Evolutionary conservation across 2,329 filamentous ascomycete genomes (phyloP).

Genomic region (Harringtonia aguacate): DNA sequence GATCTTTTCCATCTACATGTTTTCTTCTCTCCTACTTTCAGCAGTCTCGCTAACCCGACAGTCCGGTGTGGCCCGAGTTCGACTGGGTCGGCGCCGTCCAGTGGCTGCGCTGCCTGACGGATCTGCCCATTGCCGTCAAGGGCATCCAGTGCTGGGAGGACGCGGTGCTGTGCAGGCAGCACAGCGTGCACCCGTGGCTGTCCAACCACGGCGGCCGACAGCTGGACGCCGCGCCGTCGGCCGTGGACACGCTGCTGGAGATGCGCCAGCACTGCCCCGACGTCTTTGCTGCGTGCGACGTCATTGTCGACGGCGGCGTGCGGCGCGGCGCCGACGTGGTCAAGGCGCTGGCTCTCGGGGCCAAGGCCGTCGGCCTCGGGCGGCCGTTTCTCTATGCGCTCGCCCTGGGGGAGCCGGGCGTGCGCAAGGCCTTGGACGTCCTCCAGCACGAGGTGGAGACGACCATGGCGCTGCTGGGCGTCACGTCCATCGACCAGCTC

Average conservation of each 20-base stretch:
- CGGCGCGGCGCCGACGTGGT: constrained; percentile 37
- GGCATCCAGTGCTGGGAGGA: constrained; percentile 46
- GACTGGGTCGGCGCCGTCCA: background rate
- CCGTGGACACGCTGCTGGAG: constrained; percentile 37
- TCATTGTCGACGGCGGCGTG: constrained; percentile 45
- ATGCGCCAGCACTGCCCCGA: constrained; percentile 18
- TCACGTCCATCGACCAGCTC: background rate
- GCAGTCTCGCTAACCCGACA: constrained; percentile 20
- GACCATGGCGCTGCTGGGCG: background rate
- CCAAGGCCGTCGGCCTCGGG: constrained; percentile 10
- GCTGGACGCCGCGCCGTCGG: constrained; percentile 28
- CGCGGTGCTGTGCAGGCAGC: constrained; percentile 38
- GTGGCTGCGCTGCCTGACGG: background rate
- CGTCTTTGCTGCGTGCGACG: constrained; percentile 37
- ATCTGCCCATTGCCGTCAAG: constrained; percentile 44
- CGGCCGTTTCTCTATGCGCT: constrained; percentile 9
- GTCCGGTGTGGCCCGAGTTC: background rate
- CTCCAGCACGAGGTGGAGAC: background rate
- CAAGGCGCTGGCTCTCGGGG: constrained; percentile 10
- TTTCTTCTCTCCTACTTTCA: background rate
- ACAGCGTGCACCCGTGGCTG: constrained; percentile 35
- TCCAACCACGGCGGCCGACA: constrained; percentile 38
- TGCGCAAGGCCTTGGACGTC: background rate
- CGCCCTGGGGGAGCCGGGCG: background rate
- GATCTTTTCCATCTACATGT: too few relatives aligned